Percentiles rank a stretch among this genome's conserved stretches.
These are phyloP conservation scores for Xylaria sp. DNA, from an alignment of 2,329 filamentous ascomycete genomes.

Conservation along the genomic window DNA sequence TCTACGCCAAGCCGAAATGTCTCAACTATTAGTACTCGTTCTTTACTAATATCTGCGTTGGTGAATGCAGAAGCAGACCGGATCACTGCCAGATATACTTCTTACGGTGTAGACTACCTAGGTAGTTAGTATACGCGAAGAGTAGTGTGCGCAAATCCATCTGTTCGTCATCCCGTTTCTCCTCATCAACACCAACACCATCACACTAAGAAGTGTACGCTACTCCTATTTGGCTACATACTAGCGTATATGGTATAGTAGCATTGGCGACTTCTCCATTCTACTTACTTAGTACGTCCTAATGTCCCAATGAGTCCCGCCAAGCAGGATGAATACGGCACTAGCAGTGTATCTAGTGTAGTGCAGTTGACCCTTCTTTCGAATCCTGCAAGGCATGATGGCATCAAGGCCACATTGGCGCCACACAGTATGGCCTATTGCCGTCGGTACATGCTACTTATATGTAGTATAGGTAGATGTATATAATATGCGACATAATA, in stretches of 20 bases:
- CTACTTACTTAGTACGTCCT: too few relatives aligned
- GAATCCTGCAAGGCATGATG: constrained; percentile 23
- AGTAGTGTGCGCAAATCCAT: neutral
- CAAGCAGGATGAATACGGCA: neutral
- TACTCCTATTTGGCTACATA: neutral
- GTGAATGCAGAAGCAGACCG: neutral
- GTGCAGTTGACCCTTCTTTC: neutral
- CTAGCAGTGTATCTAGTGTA: neutral
- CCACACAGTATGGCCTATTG: constrained; percentile 1
- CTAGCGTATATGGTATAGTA: neutral
- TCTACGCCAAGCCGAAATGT: too few relatives aligned
- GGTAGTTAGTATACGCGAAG: neutral
- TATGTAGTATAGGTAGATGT: neutral
- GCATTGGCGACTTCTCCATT: neutral
- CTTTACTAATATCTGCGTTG: neutral
- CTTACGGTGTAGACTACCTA: neutral
- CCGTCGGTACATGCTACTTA: neutral
- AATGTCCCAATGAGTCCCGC: too few relatives aligned
- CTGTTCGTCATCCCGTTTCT: neutral
- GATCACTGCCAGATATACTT: neutral
- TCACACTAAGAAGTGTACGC: neutral
- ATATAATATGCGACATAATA: neutral
- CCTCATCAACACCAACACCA: neutral
- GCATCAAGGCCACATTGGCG: constrained; percentile 13
- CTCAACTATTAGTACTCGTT: too few relatives aligned